Evolutionary conservation across 202 grass and related monocot species (phyloP), one percentile per base, ranked within the genome.

Genomic region (Miscanthus sacchariflorus): DNA sequence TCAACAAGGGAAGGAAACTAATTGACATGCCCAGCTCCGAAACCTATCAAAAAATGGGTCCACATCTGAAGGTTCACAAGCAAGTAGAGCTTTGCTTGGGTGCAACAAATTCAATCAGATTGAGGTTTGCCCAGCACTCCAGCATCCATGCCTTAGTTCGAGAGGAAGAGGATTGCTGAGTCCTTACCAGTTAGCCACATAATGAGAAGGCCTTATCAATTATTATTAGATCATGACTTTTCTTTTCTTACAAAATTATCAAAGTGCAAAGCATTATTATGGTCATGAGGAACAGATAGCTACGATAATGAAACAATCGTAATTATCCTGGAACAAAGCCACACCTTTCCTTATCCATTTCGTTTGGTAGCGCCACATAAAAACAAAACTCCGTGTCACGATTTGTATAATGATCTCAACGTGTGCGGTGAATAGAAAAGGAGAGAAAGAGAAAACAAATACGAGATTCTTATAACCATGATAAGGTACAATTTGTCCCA

Each of bases 81-180:
- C 40, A 89, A 43, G 40, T 18, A 35, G 80, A 61, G 45, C 71
- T 50, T 90, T 83, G 78, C 87, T 86, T 89, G 78, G 21, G 83
- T 46, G 58, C 58, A 92, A 88, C 73, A 79, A 25, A 61, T 81
- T 54, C 24, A 83, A 38, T 1, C 28, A 68, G 46, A 50, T 40
- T 30, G n/a, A 12, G 7, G 44, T 14, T 84, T 80, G 49, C 66
- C 15, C 68, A 17, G 43, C 25, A 66, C 33, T 91, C 77, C 77
- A 72, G 81, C 1, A 36, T 88, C 66, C 43, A 35, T 82, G 52
- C n/a, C 24, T 81, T 59, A 35, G 28, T 76, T 42, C 17, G 70
- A 72, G 35, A 80, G 49, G 12, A 61, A 66, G 43, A 80, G 49
- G 8, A 75, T 12, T n/a, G 69, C 27, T 45, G 25, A 87, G 52